These are phyloP conservation scores for Neonectria coccinea DNA, from an alignment of 2,329 filamentous ascomycete genomes.

Conservation along the genomic window DNA sequence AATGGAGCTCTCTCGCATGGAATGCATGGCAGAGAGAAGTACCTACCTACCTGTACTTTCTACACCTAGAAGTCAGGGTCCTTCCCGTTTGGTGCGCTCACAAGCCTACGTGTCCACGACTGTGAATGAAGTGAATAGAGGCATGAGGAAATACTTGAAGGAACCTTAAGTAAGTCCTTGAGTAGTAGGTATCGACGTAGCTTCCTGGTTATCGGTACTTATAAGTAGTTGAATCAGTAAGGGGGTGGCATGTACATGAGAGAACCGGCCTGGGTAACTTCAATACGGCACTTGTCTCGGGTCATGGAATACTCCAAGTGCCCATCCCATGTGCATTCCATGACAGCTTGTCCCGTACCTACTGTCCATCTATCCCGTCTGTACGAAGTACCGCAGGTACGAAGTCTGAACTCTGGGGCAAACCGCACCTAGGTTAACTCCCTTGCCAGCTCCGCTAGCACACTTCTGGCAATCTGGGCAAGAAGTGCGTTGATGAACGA, in stretches of 20 bases:
- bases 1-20: background rate
- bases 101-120: background rate
- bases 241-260: background rate
- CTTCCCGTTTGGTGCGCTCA: background rate
- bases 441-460: background rate
- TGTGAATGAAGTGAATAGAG: background rate
- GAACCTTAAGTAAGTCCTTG: background rate
- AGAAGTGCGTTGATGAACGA: slow-evolving; percentile 12
- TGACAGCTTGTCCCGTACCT: background rate
- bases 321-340: background rate
- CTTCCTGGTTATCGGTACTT: too few species aligned
- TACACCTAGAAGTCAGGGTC: background rate
- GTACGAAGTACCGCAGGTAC: too few species aligned
- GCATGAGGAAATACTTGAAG: background rate
- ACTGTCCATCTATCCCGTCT: too few species aligned
- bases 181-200: background rate
- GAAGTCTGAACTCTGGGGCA: background rate
- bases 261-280: background rate
- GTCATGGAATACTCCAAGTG: background rate
- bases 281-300: background rate
- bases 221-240: background rate
- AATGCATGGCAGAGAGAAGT: background rate
- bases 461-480: background rate
- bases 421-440: background rate
- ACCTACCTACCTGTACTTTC: too few species aligned